Conservation (phyloP, 192 early-diverging fungal genomes). For the Spinellus fusiger region DNA sequence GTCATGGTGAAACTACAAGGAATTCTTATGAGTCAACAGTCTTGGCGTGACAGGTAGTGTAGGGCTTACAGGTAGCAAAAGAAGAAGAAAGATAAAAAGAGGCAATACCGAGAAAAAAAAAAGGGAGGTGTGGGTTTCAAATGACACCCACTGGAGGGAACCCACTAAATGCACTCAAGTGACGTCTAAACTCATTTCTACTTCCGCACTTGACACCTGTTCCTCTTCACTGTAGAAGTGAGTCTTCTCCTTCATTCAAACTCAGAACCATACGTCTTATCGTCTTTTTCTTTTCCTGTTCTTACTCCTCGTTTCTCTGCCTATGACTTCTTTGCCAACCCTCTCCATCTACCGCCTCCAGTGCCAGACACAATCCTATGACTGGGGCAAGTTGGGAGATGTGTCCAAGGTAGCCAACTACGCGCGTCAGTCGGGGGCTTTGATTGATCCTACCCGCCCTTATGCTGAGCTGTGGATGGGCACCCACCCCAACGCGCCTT, state of each 20-base stretch:
- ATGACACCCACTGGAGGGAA: not conserved
- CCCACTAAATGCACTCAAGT: not conserved
- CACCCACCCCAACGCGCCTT: conserved; percentile 91
- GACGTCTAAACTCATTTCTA: not conserved
- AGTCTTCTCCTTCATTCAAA: too few relatives aligned
- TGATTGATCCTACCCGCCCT: conserved; percentile 55
- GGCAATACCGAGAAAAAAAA: too few relatives aligned
- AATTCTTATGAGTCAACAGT: too few relatives aligned
- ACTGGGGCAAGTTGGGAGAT: conserved; percentile 90
- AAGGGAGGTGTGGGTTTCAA: conserved; percentile 1
- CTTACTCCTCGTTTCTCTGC: not conserved
- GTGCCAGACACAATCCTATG: conserved; percentile 83
- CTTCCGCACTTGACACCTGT: too few relatives aligned
- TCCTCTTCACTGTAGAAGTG: too few relatives aligned
- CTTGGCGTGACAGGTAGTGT: too few relatives aligned
- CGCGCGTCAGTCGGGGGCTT: conserved; percentile 49
- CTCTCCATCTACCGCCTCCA: conserved; percentile 51
- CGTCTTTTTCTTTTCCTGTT: not conserved
- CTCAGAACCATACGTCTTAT: too few relatives aligned
- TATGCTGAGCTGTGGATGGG: conserved; percentile 99
- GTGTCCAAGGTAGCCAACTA: conserved; percentile 82
- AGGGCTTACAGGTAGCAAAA: too few relatives aligned
- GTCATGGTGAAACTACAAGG: conserved; percentile 19
- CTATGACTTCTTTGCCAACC: not conserved
- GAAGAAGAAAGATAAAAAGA: too few relatives aligned